These are phyloP conservation scores for Fusarium sp. DNA, from an alignment of 2,329 filamentous ascomycete genomes.

Conservation along the genomic window DNA sequence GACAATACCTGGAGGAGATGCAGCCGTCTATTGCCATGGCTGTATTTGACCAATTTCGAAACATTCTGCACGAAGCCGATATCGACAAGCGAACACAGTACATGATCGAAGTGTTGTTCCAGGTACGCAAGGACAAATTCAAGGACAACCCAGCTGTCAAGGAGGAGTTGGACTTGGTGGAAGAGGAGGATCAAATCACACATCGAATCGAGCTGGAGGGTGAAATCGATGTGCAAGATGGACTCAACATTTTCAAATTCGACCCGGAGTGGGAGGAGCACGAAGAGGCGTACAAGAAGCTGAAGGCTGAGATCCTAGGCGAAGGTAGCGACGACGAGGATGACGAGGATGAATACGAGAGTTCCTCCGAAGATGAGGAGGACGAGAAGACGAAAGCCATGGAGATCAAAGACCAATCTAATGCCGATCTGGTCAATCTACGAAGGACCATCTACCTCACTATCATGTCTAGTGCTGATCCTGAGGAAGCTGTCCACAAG, in stretches of 20 bases:
- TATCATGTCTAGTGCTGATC: slow-evolving; percentile 95
- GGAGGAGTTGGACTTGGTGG: slow-evolving; percentile 92
- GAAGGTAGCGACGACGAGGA: slow-evolving; percentile 88
- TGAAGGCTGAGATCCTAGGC: slow-evolving; percentile 93
- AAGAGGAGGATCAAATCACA: slow-evolving; percentile 98
- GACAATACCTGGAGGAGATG: slow-evolving; percentile 95
- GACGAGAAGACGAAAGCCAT: slow-evolving; percentile 81
- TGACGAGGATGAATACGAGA: slow-evolving; percentile 69
- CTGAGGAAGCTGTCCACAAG: slow-evolving; percentile 97
- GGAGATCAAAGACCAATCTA: slow-evolving; percentile 98
- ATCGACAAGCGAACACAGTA: slow-evolving; percentile 99
- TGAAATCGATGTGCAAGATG: slow-evolving; percentile 83
- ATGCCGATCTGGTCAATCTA: slow-evolving; percentile 92
- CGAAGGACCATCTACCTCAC: slow-evolving; percentile 95
- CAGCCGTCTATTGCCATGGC: slow-evolving; percentile 84
- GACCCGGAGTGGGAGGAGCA: slow-evolving; percentile 90
- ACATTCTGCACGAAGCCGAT: slow-evolving; percentile 93
- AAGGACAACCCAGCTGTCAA: slow-evolving; percentile 91
- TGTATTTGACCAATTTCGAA: slow-evolving; percentile 95
- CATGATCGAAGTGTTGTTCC: slow-evolving; percentile 98
- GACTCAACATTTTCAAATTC: slow-evolving; percentile 94
- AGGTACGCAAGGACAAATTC: slow-evolving; percentile 94
- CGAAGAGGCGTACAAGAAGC: slow-evolving; percentile 86
- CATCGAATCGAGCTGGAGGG: slow-evolving; percentile 85
- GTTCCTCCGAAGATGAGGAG: slow-evolving; percentile 74